Evolutionary conservation across 2,329 filamentous ascomycete species (phyloP), one percentile per base, ranked within the genome.

Genomic region (Rugonectria rugulosa): DNA sequence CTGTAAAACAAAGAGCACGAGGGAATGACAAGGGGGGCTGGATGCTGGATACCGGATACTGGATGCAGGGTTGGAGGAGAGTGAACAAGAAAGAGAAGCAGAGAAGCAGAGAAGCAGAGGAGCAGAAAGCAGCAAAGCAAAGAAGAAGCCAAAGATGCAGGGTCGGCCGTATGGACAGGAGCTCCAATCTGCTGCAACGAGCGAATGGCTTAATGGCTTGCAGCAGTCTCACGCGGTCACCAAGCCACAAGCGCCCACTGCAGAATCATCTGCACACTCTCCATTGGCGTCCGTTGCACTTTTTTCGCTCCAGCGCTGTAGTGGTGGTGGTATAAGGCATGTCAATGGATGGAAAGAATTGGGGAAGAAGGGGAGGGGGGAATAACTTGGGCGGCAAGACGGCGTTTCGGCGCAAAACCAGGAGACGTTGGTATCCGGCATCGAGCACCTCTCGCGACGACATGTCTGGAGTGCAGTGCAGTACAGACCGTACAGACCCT

Each of bases 141-240:
- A n/a, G n/a, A n/a, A n/a, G n/a, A n/a, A n/a, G n/a, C n/a, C n/a
- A 12, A 34, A 24, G 29, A 32, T 23, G 19, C 20, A 24, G 36
- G 17, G 27, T 19, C 31, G 37, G 47, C 14, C 40, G 15, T 17
- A 24, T 11, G 38, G 37, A 9, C 31, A 38, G 27, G 17, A 38
- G n/a, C n/a, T n/a, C n/a, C 10, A 26, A 38, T 40, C 37, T 40
- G 37, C 37, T 26, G 38, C 27, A 23, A 43, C 36, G 38, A 26
- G n/a, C 23, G 29, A 15, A 50, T 43, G 29, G 38, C 47, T 50
- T 50, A 51, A 51, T 29, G 47, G 53, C 53, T 55, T 49, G 34
- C 46, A 45, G 40, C 27, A 17, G 19, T 34, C 14, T 38, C 31
- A 26, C 21, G 32, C 32, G 44, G 44, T 32, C 29, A 32, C 19